phyloP scores from a whole-genome alignment of 2,329 filamentous ascomycete species.

The Aspergillus pseudonomiae region DNA sequence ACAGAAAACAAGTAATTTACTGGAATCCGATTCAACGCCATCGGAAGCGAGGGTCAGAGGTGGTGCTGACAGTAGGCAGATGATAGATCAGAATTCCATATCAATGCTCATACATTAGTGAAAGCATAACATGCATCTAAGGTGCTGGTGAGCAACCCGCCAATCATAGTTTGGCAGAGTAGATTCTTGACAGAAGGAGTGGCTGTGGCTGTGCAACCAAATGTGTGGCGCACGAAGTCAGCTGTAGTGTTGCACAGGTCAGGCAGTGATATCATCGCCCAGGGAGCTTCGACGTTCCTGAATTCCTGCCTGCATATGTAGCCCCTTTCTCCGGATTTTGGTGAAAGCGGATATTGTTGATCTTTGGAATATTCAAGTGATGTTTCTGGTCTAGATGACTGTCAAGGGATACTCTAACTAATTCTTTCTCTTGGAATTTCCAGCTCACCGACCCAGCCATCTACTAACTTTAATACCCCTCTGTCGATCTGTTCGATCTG shows the following conservation, averaged over 20 bases:
- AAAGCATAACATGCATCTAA: background rate
- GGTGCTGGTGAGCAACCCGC: background rate
- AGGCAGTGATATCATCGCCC: conserved; percentile 14
- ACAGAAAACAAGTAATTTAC: background rate
- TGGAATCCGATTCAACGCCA: background rate
- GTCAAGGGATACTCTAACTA: background rate
- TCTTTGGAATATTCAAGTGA: background rate
- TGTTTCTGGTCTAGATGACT: background rate
- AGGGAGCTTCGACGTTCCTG: background rate
- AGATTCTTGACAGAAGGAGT: background rate
- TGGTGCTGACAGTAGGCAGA: background rate
- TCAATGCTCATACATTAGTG: conserved; percentile 2
- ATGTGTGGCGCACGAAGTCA: conserved; percentile 1
- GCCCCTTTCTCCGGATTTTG: background rate
- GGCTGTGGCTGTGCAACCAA: conserved; percentile 3
- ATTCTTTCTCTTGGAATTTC: background rate
- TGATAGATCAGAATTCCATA: background rate
- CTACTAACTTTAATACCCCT: background rate
- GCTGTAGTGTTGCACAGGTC: background rate
- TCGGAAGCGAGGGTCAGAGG: background rate
- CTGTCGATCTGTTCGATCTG: background rate
- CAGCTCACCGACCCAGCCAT: background rate
- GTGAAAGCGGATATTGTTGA: background rate
- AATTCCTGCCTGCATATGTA: background rate
- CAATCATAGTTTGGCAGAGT: background rate